Conservation (phyloP, 192 early-diverging fungal species). For the Backusella tuberculispora region DNA sequence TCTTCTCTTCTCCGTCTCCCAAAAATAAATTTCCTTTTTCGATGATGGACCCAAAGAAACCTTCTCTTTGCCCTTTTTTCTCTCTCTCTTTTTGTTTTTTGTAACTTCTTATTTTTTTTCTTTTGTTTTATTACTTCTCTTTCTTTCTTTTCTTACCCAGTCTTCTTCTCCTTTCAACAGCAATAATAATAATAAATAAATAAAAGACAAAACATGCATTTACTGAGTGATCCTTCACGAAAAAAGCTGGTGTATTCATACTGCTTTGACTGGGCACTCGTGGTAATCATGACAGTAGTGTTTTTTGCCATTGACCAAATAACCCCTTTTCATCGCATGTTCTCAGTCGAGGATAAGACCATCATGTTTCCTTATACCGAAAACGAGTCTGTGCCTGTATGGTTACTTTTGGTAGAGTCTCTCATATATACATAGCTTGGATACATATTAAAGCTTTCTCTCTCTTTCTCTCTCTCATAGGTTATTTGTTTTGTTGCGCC, state of each 20-base stretch:
- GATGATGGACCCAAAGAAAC: too few species aligned
- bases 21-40: too few species aligned
- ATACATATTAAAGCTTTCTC: not conserved
- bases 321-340: slow-evolving; percentile 71
- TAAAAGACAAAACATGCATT: not conserved
- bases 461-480: slow-evolving; percentile 10
- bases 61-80: too few species aligned
- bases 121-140: not conserved
- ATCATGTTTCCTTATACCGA: slow-evolving; percentile 64
- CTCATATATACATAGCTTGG: not conserved
- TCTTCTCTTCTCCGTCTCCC: too few species aligned
- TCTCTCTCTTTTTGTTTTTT: too few species aligned
- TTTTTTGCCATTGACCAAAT: slow-evolving; percentile 62
- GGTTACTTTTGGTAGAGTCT: slow-evolving; percentile 39
- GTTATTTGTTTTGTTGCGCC: slow-evolving; percentile 45
- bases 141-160: not conserved
- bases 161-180: not conserved
- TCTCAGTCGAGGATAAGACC: slow-evolving; percentile 68
- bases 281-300: slow-evolving; percentile 55
- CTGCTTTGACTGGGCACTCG: slow-evolving; percentile 46
- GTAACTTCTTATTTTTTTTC: too few species aligned
- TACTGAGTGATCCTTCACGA: slow-evolving; percentile 22
- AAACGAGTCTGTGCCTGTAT: slow-evolving; percentile 49
- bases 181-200: not conserved
- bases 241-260: slow-evolving; percentile 32